Conservation (phyloP, 768 basidiomycete genomes). For the Sporobolomyces roseus region DNA sequence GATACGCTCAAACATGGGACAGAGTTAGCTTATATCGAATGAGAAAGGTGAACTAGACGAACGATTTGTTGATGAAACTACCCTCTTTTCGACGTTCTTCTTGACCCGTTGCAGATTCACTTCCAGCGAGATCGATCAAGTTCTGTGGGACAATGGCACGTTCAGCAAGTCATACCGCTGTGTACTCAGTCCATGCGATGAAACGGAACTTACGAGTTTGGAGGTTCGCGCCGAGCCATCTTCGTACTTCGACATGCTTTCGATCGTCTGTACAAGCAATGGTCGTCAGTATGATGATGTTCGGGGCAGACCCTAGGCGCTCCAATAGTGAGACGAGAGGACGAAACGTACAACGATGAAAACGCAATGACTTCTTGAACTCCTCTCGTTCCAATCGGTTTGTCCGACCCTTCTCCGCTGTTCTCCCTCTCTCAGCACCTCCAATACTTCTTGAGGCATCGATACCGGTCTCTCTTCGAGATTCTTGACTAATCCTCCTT, state of each 20-base stretch:
- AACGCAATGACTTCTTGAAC: conserved; percentile 88
- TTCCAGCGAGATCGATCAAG: conserved; percentile 92
- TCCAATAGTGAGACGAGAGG: too few relatives aligned
- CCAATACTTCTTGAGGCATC: conserved; percentile 75
- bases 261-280: conserved; percentile 32
- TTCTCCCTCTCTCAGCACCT: conserved; percentile 80
- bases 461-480: conserved; percentile 91
- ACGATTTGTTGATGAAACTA: conserved; percentile 78
- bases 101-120: conserved; percentile 90
- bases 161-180: too few relatives aligned
- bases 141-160: conserved; percentile 55
- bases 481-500: conserved; percentile 62
- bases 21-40: too few relatives aligned
- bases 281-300: conserved; percentile 17
- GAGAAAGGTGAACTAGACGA: conserved; percentile 13
- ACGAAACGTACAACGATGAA: conserved; percentile 68
- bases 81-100: conserved; percentile 95
- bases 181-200: too few relatives aligned
- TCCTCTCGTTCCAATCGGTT: conserved; percentile 98
- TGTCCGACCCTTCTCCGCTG: conserved; percentile 81
- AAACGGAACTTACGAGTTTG: conserved; percentile 47
- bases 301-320: not conserved
- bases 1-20: not conserved
- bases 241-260: conserved; percentile 27
- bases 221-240: conserved; percentile 72